Evolutionary conservation across 2,329 filamentous ascomycete species (phyloP).

Genomic region (Scedosporium aurantiacum): DNA sequence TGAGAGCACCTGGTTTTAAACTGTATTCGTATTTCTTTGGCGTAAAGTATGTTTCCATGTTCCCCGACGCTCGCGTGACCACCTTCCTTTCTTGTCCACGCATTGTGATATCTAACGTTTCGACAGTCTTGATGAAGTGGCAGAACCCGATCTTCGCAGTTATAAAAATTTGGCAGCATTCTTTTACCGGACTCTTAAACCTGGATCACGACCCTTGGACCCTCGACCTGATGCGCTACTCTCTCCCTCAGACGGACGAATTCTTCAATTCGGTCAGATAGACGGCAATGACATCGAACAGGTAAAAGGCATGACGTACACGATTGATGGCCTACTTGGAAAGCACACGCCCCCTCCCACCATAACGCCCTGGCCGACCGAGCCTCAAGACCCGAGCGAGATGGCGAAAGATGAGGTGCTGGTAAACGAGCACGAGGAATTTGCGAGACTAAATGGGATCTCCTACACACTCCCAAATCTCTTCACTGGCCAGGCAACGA

Average conservation of each 20-base stretch:
- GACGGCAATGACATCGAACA: constrained; percentile 93
- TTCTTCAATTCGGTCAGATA: constrained; percentile 87
- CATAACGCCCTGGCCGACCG: constrained; percentile 28
- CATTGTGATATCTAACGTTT: constrained; percentile 13
- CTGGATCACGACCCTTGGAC: constrained; percentile 75
- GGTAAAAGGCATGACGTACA: constrained; percentile 98
- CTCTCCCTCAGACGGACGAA: constrained; percentile 79
- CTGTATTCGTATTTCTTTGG: constrained; percentile 85
- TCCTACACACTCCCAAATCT: constrained; percentile 85
- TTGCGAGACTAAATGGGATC: constrained; percentile 88
- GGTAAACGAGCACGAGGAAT: constrained; percentile 77
- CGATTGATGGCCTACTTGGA: constrained; percentile 81
- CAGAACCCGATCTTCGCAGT: constrained; percentile 74
- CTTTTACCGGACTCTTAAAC: constrained; percentile 92
- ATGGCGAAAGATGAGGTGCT: constrained; percentile 47
- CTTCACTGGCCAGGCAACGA: constrained; percentile 57
- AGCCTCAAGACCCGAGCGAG: constrained; percentile 12
- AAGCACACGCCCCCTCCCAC: constrained; percentile 46
- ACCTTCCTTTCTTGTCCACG: neutral
- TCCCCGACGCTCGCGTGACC: constrained; percentile 5
- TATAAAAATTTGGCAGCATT: constrained; percentile 93
- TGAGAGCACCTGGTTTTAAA: constrained; percentile 82
- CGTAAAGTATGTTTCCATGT: constrained; percentile 48
- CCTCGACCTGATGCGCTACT: constrained; percentile 68
- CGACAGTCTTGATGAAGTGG: constrained; percentile 68